Conservation (phyloP, 2,329 filamentous ascomycete genomes). For the Alternaria arborescens region DNA sequence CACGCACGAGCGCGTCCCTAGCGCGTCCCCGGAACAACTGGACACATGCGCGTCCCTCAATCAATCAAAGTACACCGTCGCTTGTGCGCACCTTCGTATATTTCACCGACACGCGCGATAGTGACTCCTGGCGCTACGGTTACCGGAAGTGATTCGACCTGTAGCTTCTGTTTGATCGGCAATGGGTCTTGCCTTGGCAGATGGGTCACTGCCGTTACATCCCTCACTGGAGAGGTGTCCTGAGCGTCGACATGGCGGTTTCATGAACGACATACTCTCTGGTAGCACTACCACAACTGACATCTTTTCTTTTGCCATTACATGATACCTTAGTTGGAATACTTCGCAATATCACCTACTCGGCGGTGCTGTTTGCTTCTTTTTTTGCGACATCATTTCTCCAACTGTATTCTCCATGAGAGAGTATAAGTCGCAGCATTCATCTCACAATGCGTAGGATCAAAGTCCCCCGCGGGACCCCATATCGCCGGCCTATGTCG, state of each 20-base stretch:
- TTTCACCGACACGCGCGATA: constrained; percentile 8
- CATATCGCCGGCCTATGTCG: constrained; percentile 39
- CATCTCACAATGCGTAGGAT: constrained; percentile 41
- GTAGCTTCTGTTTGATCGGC: constrained; percentile 17
- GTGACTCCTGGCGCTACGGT: constrained; percentile 8
- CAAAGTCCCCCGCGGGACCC: constrained; percentile 32
- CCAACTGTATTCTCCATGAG: constrained; percentile 14
- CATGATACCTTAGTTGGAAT: not conserved
- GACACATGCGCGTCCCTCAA: constrained; percentile 10
- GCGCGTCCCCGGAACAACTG: constrained; percentile 9
- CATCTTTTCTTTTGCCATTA: not conserved
- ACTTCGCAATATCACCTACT: not conserved
- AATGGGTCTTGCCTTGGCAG: constrained; percentile 24
- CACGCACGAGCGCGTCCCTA: constrained; percentile 12
- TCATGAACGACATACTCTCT: constrained; percentile 5
- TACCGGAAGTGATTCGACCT: constrained; percentile 8
- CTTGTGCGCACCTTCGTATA: constrained; percentile 14
- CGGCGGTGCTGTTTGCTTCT: not conserved
- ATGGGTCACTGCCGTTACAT: constrained; percentile 12
- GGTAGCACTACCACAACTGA: constrained; percentile 1
- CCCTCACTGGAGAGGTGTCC: constrained; percentile 24
- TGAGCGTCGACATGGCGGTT: constrained; percentile 18
- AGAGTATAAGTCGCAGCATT: not conserved
- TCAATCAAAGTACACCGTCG: constrained; percentile 12
- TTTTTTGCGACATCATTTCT: constrained; percentile 1